Evolutionary conservation across 106 monocot species (phyloP).

Genomic region (Platanthera zijinensis): DNA sequence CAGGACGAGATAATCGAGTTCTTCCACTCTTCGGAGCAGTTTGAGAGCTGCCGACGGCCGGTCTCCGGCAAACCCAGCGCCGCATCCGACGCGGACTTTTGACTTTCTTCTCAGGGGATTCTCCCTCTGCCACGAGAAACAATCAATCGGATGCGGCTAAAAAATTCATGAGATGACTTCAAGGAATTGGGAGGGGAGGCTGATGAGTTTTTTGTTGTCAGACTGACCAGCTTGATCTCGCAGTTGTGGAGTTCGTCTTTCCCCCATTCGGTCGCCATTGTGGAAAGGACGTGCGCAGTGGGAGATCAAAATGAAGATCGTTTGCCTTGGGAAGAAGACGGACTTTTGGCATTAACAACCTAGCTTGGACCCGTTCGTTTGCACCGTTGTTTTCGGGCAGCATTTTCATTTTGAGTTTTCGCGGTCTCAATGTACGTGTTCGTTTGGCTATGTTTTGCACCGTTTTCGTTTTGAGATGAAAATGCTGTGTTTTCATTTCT

Average conservation of each 20-base stretch:
- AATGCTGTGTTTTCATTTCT: too few species aligned
- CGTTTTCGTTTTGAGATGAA: too few species aligned
- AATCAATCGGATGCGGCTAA: background rate
- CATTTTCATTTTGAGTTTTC: too few species aligned
- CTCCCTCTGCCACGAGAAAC: slow-evolving; percentile 33
- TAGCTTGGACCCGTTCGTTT: too few species aligned
- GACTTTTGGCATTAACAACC: too few species aligned
- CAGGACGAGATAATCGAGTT: slow-evolving; percentile 75
- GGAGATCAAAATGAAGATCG: too few species aligned
- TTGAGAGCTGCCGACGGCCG: slow-evolving; percentile 64
- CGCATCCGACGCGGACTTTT: slow-evolving; percentile 66
- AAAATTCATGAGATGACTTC: too few species aligned
- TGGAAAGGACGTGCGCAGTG: too few species aligned
- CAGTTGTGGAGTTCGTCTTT: slow-evolving; percentile 20
- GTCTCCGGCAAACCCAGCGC: slow-evolving; percentile 90
- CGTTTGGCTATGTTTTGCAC: too few species aligned
- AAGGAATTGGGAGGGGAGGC: background rate
- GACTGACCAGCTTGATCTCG: slow-evolving; percentile 16
- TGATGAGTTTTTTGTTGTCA: background rate
- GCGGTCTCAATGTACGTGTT: too few species aligned
- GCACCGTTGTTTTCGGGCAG: too few species aligned
- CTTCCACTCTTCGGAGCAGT: slow-evolving; percentile 48
- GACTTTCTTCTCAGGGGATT: slow-evolving; percentile 57
- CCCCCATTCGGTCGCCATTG: slow-evolving; percentile 9
- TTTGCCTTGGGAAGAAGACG: too few species aligned